Base-by-base conservation (phyloP, 371 early-diverging fungal genomes). In the Rhizopus stolonifer region DNA sequence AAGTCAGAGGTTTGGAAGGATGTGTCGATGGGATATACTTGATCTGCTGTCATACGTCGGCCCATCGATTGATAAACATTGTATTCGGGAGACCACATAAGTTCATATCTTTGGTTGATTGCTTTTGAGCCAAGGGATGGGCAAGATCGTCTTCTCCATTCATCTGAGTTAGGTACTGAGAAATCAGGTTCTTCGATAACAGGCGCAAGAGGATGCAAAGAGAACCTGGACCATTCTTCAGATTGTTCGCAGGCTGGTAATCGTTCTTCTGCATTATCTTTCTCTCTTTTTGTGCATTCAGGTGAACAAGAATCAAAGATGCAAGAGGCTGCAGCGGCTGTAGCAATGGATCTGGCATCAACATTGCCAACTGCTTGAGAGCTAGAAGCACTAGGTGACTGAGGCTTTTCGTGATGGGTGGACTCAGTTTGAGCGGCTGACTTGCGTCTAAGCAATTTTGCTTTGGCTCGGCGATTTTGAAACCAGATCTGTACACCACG, bases 401-500 rank as follows among this genome's bases (percentile, higher is more conserved):
- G 36, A 15, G 15, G 5, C 36, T n/a, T 29, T 29, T 29, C 9
- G 6, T 29, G 15, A 36, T 8, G 36, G n/a, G 36, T 36, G 29
- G 29, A 2, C 15, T 42, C 42, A 21, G 32, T 36, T 18, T 45
- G 45, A 14, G 51, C 54, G 4, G 31, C 4, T 0, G 51, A 52
- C 24, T 60, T 64, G 26, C 61, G 64, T 54, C 58, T 45, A 32
- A 52, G 58, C n/a, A 58, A 70, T 61, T 82, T 82, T 40, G 72
- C 75, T 69, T 91, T 93, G 18, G 92, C 92, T 43, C 95, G 79
- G 34, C 90, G 80, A 74, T 95, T 95, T 63, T 95, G 95, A 72
- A 95, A 95, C 95, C 95, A 94, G 45, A 94, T 87, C 64, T 95
- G 92, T 8, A 94, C 88, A 5, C 82, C 80, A 45, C 93, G 81